Evolutionary conservation across 306 rosid species (phyloP).

Genomic region (Trifolium subterraneum): DNA sequence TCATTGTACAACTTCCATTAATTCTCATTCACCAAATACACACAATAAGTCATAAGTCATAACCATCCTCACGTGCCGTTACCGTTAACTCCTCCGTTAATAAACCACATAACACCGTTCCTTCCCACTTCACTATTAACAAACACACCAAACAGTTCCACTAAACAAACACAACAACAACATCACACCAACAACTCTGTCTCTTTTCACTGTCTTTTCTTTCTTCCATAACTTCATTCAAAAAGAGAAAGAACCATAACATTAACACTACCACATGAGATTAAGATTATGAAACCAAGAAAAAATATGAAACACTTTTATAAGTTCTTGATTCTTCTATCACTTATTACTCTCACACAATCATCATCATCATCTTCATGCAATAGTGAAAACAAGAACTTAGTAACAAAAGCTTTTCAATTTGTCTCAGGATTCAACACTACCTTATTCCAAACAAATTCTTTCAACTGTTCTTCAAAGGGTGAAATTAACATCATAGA

Average conservation of each 20-base stretch:
- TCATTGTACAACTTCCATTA: slow-evolving; percentile 35
- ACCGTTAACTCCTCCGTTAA: slow-evolving; percentile 49
- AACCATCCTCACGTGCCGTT: slow-evolving; percentile 38
- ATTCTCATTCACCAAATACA: slow-evolving; percentile 27
- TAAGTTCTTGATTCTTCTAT: slow-evolving; percentile 53
- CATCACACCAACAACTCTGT: slow-evolving; percentile 4
- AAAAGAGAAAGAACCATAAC: neutral
- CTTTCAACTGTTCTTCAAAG: slow-evolving; percentile 59
- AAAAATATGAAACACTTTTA: slow-evolving; percentile 42
- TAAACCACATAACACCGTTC: slow-evolving; percentile 9
- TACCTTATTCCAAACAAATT: slow-evolving; percentile 48
- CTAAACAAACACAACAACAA: neutral
- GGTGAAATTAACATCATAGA: slow-evolving; percentile 46
- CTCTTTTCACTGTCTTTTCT: slow-evolving; percentile 7
- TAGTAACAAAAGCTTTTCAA: slow-evolving; percentile 63
- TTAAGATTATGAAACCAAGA: slow-evolving; percentile 16
- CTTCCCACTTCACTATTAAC: slow-evolving; percentile 49
- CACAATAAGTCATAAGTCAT: neutral
- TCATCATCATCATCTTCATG: slow-evolving; percentile 51
- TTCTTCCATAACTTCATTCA: slow-evolving; percentile 1
- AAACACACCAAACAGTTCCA: slow-evolving; percentile 42
- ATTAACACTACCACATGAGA: slow-evolving; percentile 4
- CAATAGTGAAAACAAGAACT: slow-evolving; percentile 52
- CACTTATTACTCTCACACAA: slow-evolving; percentile 43
- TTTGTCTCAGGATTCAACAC: slow-evolving; percentile 66